Conservation (phyloP, 805 yeast genomes). For the Kuraishia ogatae region DNA sequence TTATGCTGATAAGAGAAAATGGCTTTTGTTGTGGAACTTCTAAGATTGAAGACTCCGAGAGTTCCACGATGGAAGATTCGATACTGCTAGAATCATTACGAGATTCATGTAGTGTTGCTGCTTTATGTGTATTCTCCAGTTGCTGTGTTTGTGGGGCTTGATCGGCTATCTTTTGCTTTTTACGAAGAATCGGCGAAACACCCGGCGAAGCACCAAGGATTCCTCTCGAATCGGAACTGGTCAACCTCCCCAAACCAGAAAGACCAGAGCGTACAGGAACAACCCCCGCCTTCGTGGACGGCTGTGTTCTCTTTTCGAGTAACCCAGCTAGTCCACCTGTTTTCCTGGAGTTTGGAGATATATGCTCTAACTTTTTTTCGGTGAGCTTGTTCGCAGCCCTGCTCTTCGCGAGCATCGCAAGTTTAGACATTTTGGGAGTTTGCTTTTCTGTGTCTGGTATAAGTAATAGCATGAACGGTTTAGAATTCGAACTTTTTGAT, state of each 20-base stretch:
- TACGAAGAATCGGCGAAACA: not conserved
- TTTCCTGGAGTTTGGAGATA: constrained; percentile 12
- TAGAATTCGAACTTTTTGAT: not conserved
- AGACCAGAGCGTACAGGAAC: not conserved
- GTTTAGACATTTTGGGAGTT: constrained; percentile 23
- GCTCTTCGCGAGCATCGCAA: constrained; percentile 38
- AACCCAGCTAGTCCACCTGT: not conserved
- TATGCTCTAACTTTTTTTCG: not conserved
- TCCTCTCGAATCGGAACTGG: not conserved
- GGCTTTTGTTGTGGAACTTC: not conserved
- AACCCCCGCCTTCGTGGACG: not conserved
- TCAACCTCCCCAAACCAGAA: not conserved
- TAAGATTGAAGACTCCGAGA: not conserved
- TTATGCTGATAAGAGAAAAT: not conserved
- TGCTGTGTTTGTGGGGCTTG: not conserved
- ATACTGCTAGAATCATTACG: not conserved
- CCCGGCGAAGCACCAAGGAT: not conserved
- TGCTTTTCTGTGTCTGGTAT: not conserved
- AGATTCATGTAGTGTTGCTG: not conserved
- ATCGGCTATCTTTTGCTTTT: not conserved
- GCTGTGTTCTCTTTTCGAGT: not conserved
- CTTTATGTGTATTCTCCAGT: not conserved
- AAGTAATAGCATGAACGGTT: not conserved
- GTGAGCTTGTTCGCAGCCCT: not conserved
- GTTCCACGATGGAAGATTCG: not conserved